Base-by-base conservation (phyloP, 495 filamentous ascomycete species). In the Chaetomidium leptoderma region DNA sequence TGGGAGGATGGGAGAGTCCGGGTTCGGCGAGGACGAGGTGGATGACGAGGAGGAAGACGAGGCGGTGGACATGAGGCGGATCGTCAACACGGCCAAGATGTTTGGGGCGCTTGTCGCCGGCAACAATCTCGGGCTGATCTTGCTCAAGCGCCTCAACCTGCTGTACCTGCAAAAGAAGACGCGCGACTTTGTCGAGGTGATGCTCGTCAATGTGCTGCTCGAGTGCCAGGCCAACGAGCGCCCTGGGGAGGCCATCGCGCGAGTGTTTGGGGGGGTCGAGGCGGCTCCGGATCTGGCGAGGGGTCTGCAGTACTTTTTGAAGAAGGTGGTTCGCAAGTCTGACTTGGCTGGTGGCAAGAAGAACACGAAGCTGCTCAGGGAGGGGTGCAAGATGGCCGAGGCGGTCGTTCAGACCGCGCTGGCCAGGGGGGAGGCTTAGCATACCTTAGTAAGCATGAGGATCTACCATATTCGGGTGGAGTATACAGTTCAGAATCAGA, bases 51-150 rank as follows among this genome's bases (percentile, higher is more conserved):
- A 78, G 1, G 82, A 83, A 9, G 76, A 78, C 9, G 67, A 74
- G 26, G 71, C 74, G 27, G 63, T 70, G 35, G 70, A 71, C n/a
- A 66, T 77, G 66, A 79, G 86, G 65, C 84, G 88, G 62, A 75
- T 95, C n/a, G 88, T 93, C 58, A 96, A 96, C 64, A 75, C 92
- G n/a, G 91, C 89, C 17, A 90, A 88, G 72, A 78, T 96, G 79
- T 96, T 84, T 68, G 92, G 86, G 8, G 76, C 75, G 21, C 74
- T 98, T 4, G 81, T 97, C 47, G 82, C 81, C 0, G 84, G 84
- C 35, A 82, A 83, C 4, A 78, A 73, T 2, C 69, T 97, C 21
- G 76, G 75, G 5, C 68, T 98, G 14, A 73, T 75, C 0, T 76
- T 87, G 30, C 69, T 97, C 40, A 96, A 80, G 71, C 85, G 81